Evolutionary conservation across 106 monocot species (phyloP).

Genomic region (Apostasia ramifera): DNA sequence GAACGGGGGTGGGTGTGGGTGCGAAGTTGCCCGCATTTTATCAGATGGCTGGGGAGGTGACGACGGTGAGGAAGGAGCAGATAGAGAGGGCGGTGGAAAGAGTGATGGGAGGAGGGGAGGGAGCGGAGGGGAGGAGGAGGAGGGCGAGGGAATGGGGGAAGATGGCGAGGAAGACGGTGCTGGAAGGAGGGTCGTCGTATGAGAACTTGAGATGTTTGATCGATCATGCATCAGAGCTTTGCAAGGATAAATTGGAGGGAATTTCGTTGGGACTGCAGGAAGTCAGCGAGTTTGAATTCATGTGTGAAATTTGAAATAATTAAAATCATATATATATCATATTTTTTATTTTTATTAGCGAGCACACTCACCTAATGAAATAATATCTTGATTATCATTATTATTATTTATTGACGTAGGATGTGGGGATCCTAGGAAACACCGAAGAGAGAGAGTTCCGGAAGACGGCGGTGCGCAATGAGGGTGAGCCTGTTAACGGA

Average conservation of each 20-base stretch:
- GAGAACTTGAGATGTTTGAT: slow-evolving; percentile 22
- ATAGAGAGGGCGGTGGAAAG: slow-evolving; percentile 25
- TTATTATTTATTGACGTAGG: too few relatives aligned
- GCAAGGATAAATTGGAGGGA: background rate
- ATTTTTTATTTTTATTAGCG: too few relatives aligned
- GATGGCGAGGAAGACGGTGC: slow-evolving; percentile 31
- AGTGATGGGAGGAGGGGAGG: slow-evolving; percentile 35
- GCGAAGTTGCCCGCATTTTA: slow-evolving; percentile 6
- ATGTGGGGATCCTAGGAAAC: too few relatives aligned
- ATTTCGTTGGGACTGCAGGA: background rate
- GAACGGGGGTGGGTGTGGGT: slow-evolving; percentile 22
- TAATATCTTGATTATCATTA: too few relatives aligned
- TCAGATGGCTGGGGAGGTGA: background rate
- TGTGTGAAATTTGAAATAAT: background rate
- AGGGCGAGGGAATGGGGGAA: slow-evolving; percentile 26
- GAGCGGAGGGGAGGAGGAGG: slow-evolving; percentile 28
- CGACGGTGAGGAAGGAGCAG: slow-evolving; percentile 13
- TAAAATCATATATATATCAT: background rate
- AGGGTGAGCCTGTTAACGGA: too few relatives aligned
- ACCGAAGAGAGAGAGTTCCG: too few relatives aligned
- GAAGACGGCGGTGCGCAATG: too few relatives aligned
- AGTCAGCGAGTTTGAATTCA: background rate
- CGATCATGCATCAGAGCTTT: background rate
- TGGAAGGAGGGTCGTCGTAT: slow-evolving; percentile 39
- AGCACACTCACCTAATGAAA: too few relatives aligned